phyloP scores from a whole-genome alignment of 2,329 filamentous ascomycete genomes.

The Leptosphaerulina australis region DNA sequence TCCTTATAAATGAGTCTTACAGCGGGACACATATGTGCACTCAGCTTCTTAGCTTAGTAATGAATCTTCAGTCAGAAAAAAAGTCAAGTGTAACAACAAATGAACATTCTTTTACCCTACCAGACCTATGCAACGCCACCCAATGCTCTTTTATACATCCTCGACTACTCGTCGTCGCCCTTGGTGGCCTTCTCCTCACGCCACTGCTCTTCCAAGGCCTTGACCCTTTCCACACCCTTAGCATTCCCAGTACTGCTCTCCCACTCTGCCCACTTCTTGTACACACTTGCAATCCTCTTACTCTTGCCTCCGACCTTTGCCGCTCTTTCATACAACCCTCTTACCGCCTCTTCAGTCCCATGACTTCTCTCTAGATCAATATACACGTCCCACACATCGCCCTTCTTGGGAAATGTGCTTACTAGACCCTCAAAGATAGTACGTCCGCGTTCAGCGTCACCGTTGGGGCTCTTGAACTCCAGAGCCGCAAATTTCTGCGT shows the following conservation, averaged over 20 bases:
- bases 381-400: constrained; percentile 92
- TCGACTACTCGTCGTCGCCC: constrained; percentile 21
- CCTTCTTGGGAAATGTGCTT: constrained; percentile 82
- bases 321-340: constrained; percentile 83
- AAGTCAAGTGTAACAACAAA: background rate
- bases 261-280: constrained; percentile 89
- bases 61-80: no score
- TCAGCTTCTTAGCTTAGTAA: no score
- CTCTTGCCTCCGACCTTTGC: constrained; percentile 71
- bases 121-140: constrained; percentile 17
- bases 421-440: constrained; percentile 93
- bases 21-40: no score
- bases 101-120: constrained; percentile 6
- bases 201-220: constrained; percentile 73
- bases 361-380: constrained; percentile 79
- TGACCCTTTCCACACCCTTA: constrained; percentile 73
- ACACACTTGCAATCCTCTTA: constrained; percentile 83
- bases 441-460: constrained; percentile 86
- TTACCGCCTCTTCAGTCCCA: constrained; percentile 61
- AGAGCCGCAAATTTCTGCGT: constrained; percentile 89
- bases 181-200: constrained; percentile 54
- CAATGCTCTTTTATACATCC: background rate
- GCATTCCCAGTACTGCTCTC: constrained; percentile 73
- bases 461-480: constrained; percentile 83
- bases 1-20: no score